Percentiles rank a stretch among this genome's conserved stretches.
These are phyloP conservation scores for Nicotiana sylvestris DNA, from an alignment of 257 asterid species.

Conservation along the genomic window DNA sequence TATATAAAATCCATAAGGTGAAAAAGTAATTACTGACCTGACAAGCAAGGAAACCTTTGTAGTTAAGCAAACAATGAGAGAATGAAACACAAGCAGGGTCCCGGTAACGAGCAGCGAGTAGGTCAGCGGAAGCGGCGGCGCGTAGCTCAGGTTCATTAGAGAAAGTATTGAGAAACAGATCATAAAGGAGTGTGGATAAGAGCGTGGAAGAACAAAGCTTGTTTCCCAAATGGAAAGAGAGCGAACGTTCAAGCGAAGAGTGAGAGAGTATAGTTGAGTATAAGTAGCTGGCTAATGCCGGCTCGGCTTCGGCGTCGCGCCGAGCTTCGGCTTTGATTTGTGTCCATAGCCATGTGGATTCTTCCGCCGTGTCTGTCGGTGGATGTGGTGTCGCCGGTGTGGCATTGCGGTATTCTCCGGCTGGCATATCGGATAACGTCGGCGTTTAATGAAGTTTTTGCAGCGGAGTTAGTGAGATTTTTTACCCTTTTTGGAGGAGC, in stretches of 20 bases:
- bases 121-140: slow-evolving; percentile 38
- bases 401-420: slow-evolving; percentile 48
- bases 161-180: slow-evolving; percentile 67
- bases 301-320: slow-evolving; percentile 81
- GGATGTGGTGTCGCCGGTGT: slow-evolving; percentile 28
- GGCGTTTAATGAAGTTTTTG: slow-evolving; percentile 17
- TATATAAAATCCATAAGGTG: background rate
- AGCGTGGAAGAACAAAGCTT: slow-evolving; percentile 90
- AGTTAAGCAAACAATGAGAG: slow-evolving; percentile 41
- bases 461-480: background rate
- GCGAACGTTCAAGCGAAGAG: slow-evolving; percentile 75
- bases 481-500: background rate
- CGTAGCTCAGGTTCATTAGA: slow-evolving; percentile 68
- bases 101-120: slow-evolving; percentile 30
- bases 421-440: slow-evolving; percentile 40
- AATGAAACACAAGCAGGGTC: slow-evolving; percentile 45
- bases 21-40: slow-evolving; percentile 22
- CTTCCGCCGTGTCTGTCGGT: slow-evolving; percentile 49
- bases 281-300: slow-evolving; percentile 79
- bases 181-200: slow-evolving; percentile 75
- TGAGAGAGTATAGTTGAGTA: slow-evolving; percentile 84
- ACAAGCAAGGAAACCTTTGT: slow-evolving; percentile 44
- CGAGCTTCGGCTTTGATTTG: slow-evolving; percentile 77
- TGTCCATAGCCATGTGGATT: slow-evolving; percentile 67
- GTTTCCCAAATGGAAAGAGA: slow-evolving; percentile 82